Base-by-base conservation (phyloP, 148 eudicot genomes). In the Pouteria glomerata region DNA sequence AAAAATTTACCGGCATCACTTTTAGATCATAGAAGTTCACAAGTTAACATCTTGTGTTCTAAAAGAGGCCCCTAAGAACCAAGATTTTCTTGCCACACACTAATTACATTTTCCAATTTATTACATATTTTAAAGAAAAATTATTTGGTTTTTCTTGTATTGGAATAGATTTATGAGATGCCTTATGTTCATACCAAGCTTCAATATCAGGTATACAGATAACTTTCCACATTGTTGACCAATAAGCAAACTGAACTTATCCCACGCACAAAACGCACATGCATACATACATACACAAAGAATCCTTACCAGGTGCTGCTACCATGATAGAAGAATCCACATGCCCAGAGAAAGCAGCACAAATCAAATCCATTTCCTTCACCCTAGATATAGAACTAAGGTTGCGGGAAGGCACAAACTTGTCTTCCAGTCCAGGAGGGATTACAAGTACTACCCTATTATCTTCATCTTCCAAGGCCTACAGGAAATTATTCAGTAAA, bases 241-340 rank as follows among this genome's bases (percentile, higher is more conserved):
- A 8, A 29, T 10, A 4, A 69, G 34, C 74, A 44, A 42, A 58
- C 51, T 18, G 42, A n/a, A 57, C 23, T 71, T 42, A 51, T 15
- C 66, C n/a, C 14, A 4, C 61, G 24, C 41, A n/a, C n/a, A 41
- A 39, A 4, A 68, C 8, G 42, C 10, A 21, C 15, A 65, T 13
- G 23, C 39, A 56, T 29, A 69, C n/a, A n/a, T n/a, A n/a, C n/a
- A n/a, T n/a, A n/a, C n/a, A n/a, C n/a, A n/a, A n/a, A n/a, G n/a
- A n/a, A n/a, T 56, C 41, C 92, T 88, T 82, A 91, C 99, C 86
- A 63, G 99, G 86, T 66, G 91, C 90, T 29, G 85, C 78, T 66
- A 81, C 71, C 21, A 92, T 66, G 58, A 83, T 48, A 74, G 95
- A 87, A 66, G 90, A 88, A 77, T 96, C 97, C 68, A 92, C 63